Evolutionary conservation across 257 asterid species (phyloP), one percentile per base, ranked within the genome.

Genomic region (Gynochthodes officinalis): DNA sequence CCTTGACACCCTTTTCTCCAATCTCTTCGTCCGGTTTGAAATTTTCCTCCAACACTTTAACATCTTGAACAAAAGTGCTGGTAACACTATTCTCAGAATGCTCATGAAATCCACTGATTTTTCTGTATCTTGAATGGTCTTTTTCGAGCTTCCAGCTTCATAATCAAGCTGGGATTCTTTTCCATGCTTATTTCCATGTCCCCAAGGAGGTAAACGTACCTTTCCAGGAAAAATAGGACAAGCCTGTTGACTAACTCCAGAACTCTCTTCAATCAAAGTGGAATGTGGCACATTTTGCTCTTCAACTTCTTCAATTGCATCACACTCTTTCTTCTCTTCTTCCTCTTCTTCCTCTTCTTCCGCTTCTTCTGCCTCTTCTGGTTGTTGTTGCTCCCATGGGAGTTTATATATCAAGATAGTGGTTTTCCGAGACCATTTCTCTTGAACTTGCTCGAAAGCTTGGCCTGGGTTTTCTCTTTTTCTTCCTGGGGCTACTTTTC

Each of bases 401-500:
- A 91, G 87, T 55, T 73, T 84, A 27, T 88, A 84, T 49, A 94
- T 79, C 23, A 66, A 50, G 39, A 92, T 82, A 77, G 86, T 84
- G 70, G 77, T 76, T 82, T 84, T 89, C 1, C 80, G 61, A 35
- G 97, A 91, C 97, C 99, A 91, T 86, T 89, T 94, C 53, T 72
- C 84, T 69, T 89, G 89, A 82, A 91, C 79, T 82, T 89, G 88
- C 13, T 87, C 90, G 76, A 76, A 94, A 94, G 77, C 95, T 94
- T 39, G 95, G 97, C 72, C 92, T 87, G 27, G 91, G 97, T 73
- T 94, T 91, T 39, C 90, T 84, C 88, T 77, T 86, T 79, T 86
- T 89, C 75, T 81, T 90, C 18, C 42, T 59, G 16, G 67, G 69
- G 77, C 40, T 74, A 64, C 68, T 60, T 64, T 70, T 63, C 33